Evolutionary conservation across 345 rosid genomes (phyloP).

Genomic region (Toxicodendron radicans): DNA sequence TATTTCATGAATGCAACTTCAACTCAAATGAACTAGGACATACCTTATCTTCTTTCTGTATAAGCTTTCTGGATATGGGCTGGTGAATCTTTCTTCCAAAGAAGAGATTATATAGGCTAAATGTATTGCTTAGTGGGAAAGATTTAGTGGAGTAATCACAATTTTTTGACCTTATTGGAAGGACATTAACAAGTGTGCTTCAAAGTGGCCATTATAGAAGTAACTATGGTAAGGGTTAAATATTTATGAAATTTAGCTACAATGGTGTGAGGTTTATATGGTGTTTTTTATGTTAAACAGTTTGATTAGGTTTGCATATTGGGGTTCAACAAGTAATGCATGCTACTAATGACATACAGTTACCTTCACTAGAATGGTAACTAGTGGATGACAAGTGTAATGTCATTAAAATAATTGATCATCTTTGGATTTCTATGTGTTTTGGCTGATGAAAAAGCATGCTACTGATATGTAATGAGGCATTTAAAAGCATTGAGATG

Average conservation of each 20-base stretch:
- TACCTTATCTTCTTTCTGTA: constrained; percentile 18
- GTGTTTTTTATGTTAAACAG: neutral
- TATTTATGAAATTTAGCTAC: neutral
- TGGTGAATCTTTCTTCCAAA: constrained; percentile 9
- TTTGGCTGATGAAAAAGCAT: neutral
- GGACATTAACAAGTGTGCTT: neutral
- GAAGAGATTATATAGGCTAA: constrained; percentile 21
- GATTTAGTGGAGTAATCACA: constrained; percentile 26
- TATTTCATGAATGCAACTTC: neutral
- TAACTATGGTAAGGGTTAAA: constrained; percentile 13
- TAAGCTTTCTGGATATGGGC: constrained; percentile 10
- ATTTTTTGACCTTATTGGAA: constrained; percentile 4
- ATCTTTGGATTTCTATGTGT: neutral
- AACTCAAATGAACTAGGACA: neutral
- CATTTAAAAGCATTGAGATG: neutral
- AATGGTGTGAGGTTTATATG: constrained; percentile 4
- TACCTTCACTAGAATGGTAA: constrained; percentile 4
- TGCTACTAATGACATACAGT: constrained; percentile 5
- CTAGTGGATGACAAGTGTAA: constrained; percentile 19
- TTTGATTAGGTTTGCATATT: constrained; percentile 25
- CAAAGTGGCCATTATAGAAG: constrained; percentile 8
- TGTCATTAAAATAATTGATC: constrained; percentile 3
- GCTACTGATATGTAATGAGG: too few relatives aligned
- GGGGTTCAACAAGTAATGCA: constrained; percentile 20
- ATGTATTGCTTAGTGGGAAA: constrained; percentile 11